These are phyloP conservation scores for Spinellus fusiger DNA, from an alignment of 192 early-diverging fungal genomes.

Conservation along the genomic window DNA sequence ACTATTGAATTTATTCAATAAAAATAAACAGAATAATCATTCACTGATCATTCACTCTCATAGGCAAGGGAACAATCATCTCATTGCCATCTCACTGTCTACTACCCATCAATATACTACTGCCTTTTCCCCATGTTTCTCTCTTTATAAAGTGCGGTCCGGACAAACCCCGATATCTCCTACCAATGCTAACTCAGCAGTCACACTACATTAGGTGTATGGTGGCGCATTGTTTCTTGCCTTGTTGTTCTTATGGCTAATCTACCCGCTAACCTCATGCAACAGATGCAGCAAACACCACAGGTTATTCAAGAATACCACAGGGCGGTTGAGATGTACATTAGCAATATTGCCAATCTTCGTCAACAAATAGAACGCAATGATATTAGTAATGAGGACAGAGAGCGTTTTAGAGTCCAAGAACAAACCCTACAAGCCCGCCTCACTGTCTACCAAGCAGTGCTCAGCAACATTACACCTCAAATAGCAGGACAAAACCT, in stretches of 20 bases:
- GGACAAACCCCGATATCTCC: too few relatives aligned
- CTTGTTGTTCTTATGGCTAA: too few relatives aligned
- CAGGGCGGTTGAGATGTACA: conserved; percentile 12
- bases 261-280: conserved; percentile 3
- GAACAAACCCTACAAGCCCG: conserved; percentile 21
- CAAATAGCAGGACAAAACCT: conserved; percentile 17
- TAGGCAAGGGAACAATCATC: too few relatives aligned
- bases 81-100: too few relatives aligned
- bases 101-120: too few relatives aligned
- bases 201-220: too few relatives aligned
- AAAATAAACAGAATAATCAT: too few relatives aligned
- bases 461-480: conserved; percentile 19
- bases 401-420: conserved; percentile 10
- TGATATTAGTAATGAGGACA: conserved; percentile 20
- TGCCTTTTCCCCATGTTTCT: too few relatives aligned
- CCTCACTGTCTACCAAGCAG: conserved; percentile 18
- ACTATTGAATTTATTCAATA: too few relatives aligned
- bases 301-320: conserved; percentile 25
- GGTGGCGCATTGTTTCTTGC: not conserved
- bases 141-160: too few relatives aligned
- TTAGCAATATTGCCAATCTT: conserved; percentile 8
- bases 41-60: too few relatives aligned
- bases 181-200: too few relatives aligned
- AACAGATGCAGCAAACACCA: conserved; percentile 9
- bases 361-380: conserved; percentile 17